phyloP scores from a whole-genome alignment of 2,329 filamentous ascomycete genomes.

The Apiospora koreana region DNA sequence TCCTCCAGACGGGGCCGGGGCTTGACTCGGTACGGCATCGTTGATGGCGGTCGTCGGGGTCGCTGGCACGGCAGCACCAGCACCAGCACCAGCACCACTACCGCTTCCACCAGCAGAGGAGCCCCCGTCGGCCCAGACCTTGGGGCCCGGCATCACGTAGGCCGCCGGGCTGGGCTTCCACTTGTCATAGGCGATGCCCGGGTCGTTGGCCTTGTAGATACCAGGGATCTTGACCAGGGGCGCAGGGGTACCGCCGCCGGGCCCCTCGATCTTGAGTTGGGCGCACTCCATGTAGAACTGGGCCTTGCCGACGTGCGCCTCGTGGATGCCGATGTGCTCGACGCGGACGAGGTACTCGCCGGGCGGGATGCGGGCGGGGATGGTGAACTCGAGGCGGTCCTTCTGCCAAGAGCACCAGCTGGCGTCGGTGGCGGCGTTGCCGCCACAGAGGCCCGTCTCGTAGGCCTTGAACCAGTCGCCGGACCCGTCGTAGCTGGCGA shows the following conservation, averaged over 20 bases:
- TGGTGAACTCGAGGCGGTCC: conserved; percentile 21
- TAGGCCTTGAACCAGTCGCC: conserved; percentile 22
- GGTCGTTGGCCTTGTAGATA: conserved; percentile 3
- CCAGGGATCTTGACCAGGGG: conserved; percentile 12
- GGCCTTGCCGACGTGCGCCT: conserved; percentile 22
- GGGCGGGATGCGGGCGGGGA: conserved; percentile 23
- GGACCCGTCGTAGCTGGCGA: conserved; percentile 16
- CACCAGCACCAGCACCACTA: neutral
- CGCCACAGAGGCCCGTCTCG: conserved; percentile 12
- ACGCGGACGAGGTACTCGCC: conserved; percentile 30
- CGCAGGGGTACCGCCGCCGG: neutral
- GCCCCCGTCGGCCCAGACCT: conserved; percentile 13
- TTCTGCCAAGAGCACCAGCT: conserved; percentile 13
- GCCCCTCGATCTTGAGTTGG: conserved; percentile 10
- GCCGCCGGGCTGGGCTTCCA: conserved; percentile 12
- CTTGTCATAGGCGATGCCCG: conserved; percentile 15
- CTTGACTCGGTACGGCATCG: neutral
- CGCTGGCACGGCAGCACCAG: neutral
- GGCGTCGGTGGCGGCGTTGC: neutral
- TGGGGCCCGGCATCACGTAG: conserved; percentile 15
- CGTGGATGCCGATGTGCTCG: conserved; percentile 29
- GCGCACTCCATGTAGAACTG: conserved; percentile 15
- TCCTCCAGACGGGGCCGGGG: neutral
- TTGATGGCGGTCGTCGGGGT: neutral
- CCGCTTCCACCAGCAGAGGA: neutral